These are phyloP conservation scores for Gamsiella multidivaricata DNA, from an alignment of 192 early-diverging fungal genomes.

Conservation along the genomic window DNA sequence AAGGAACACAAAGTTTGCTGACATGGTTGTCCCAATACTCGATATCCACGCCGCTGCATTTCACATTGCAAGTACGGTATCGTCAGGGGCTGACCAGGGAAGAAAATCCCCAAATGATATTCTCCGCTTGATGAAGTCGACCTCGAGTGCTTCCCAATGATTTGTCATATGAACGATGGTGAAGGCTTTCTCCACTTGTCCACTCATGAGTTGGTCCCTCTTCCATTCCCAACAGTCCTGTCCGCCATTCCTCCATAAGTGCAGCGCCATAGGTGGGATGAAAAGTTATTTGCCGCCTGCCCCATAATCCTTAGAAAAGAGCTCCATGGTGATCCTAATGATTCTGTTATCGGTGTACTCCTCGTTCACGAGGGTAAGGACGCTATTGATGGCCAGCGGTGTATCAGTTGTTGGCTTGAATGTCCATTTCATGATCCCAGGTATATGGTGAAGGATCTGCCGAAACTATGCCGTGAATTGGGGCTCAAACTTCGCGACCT, in stretches of 20 bases:
- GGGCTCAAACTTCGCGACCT: too few relatives aligned
- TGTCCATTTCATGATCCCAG: too few relatives aligned
- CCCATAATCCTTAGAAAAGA: neutral
- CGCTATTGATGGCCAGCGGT: neutral
- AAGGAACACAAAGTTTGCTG: neutral
- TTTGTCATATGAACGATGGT: neutral
- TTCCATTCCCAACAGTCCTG: too few relatives aligned
- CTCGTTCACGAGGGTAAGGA: neutral
- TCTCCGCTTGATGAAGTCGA: neutral
- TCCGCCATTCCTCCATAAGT: neutral
- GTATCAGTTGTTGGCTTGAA: too few relatives aligned
- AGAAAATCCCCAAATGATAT: conserved; percentile 2
- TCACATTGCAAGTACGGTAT: neutral
- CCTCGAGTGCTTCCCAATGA: conserved; percentile 2
- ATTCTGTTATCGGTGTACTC: neutral
- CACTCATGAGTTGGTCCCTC: neutral
- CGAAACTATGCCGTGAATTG: too few relatives aligned
- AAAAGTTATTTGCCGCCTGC: neutral
- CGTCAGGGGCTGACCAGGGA: neutral
- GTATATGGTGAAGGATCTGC: too few relatives aligned
- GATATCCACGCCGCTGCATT: neutral
- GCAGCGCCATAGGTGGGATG: neutral
- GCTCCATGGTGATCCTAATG: neutral
- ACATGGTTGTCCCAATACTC: neutral
- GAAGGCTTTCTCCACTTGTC: neutral